These are phyloP conservation scores for Phaeotremella skinneri DNA, from an alignment of 768 basidiomycete species.

Conservation along the genomic window DNA sequence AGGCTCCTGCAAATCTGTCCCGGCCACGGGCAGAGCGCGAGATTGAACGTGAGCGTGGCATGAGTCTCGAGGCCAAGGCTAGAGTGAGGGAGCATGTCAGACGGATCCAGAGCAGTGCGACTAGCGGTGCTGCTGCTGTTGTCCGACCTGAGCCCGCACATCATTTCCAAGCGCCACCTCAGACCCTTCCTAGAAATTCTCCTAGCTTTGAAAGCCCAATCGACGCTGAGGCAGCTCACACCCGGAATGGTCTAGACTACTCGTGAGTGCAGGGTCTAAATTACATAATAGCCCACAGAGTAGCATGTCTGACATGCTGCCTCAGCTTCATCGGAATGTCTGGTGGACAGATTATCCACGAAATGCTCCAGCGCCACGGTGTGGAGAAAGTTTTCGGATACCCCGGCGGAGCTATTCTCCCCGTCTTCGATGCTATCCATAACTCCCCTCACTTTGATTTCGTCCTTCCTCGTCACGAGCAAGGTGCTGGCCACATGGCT, in stretches of 20 bases:
- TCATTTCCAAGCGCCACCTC: slow-evolving; percentile 48
- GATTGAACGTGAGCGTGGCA: slow-evolving; percentile 23
- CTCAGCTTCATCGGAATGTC: slow-evolving; percentile 84
- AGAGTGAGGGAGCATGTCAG: slow-evolving; percentile 75
- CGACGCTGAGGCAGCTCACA: slow-evolving; percentile 22
- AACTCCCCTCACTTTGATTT: slow-evolving; percentile 93
- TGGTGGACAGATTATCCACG: slow-evolving; percentile 97
- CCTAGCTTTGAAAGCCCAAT: slow-evolving; percentile 31
- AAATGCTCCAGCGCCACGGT: slow-evolving; percentile 97
- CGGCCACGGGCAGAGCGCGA: slow-evolving; percentile 7
- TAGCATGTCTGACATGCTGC: background rate
- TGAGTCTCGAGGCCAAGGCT: slow-evolving; percentile 73
- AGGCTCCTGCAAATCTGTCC: slow-evolving; percentile 14
- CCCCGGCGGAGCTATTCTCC: slow-evolving; percentile 95
- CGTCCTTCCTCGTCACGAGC: slow-evolving; percentile 91
- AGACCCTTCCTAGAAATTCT: slow-evolving; percentile 29
- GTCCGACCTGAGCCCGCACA: slow-evolving; percentile 66
- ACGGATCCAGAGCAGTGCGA: slow-evolving; percentile 67
- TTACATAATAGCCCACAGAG: background rate
- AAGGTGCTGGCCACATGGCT: slow-evolving; percentile 98
- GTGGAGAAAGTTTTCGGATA: slow-evolving; percentile 98
- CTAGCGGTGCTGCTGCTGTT: slow-evolving; percentile 62
- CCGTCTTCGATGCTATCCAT: slow-evolving; percentile 99
- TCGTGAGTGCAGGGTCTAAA: slow-evolving; percentile 31
- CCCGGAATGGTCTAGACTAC: slow-evolving; percentile 43